phyloP scores from a whole-genome alignment of 768 basidiomycete genomes.

The Neoboletus subvelutipes region DNA sequence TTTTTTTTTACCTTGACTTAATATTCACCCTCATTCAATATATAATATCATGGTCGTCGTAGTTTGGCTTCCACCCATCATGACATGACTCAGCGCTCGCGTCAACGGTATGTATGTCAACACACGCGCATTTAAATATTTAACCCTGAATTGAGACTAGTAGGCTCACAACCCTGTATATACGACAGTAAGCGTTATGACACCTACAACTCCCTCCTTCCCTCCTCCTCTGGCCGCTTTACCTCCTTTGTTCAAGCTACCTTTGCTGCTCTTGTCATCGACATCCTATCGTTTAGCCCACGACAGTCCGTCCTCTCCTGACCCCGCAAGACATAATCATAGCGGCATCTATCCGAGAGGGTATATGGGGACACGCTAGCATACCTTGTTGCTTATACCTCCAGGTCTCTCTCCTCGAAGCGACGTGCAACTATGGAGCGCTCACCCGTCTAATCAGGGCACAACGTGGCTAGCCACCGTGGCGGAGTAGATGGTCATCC shows the following conservation, averaged over 20 bases:
- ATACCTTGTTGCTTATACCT: not conserved
- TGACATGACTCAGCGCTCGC: no score
- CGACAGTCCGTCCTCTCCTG: not conserved
- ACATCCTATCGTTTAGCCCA: constrained; percentile 6
- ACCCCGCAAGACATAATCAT: constrained; percentile 8
- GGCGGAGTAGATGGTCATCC: constrained; percentile 1
- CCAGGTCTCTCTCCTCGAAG: not conserved
- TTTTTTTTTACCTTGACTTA: not conserved
- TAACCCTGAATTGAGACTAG: no score
- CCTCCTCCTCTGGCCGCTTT: no score
- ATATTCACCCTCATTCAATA: not conserved
- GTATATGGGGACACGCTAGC: constrained; percentile 3
- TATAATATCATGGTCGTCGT: no score
- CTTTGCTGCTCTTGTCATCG: constrained; percentile 8
- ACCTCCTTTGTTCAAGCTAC: constrained; percentile 3
- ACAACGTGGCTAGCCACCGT: no score
- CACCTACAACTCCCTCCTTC: not conserved
- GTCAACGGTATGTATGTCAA: no score
- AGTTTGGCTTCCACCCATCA: no score
- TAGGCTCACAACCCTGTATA: not conserved
- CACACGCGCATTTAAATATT: no score
- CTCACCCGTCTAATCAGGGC: not conserved
- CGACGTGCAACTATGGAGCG: not conserved
- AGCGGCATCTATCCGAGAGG: not conserved
- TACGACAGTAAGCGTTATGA: not conserved